Conservation (phyloP, 1,284 basidiomycete species). For the Sanghuangporus sanghuang region DNA sequence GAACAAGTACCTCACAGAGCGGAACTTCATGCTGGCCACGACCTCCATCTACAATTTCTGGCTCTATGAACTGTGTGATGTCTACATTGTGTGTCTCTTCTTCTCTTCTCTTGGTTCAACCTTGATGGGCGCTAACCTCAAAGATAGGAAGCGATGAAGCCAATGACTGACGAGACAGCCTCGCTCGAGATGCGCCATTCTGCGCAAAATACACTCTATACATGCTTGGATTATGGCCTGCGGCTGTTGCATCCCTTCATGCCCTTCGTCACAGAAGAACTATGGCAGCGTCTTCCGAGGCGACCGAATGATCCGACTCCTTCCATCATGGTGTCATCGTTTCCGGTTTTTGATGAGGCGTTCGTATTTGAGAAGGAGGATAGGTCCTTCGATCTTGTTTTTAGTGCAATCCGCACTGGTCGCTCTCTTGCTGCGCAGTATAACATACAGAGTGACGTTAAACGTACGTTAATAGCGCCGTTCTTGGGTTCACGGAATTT, state of each 20-base stretch:
- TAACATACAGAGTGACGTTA: conserved; percentile 81
- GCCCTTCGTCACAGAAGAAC: conserved; percentile 98
- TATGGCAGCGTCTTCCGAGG: conserved; percentile 95
- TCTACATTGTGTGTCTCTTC: conserved; percentile 77
- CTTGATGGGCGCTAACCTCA: conserved; percentile 7
- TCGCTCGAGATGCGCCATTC: conserved; percentile 63
- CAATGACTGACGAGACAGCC: conserved; percentile 82
- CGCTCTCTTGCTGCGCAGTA: conserved; percentile 91
- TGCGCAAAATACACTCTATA: conserved; percentile 95
- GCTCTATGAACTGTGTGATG: conserved; percentile 98
- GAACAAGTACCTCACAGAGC: conserved; percentile 71
- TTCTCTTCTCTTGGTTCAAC: conserved; percentile 17
- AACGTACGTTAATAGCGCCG: not conserved
- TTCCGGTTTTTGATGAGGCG: conserved; percentile 63
- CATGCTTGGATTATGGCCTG: conserved; percentile 87
- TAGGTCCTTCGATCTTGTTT: conserved; percentile 84
- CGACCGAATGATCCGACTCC: conserved; percentile 77
- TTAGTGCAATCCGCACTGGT: conserved; percentile 73
- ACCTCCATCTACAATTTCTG: conserved; percentile 90
- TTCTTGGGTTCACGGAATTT: not conserved
- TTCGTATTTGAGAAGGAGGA: conserved; percentile 75
- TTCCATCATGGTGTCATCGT: conserved; percentile 87
- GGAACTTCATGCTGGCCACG: conserved; percentile 94
- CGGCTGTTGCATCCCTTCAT: conserved; percentile 95
- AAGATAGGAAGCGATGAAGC: conserved; percentile 91